A percentile compares a stretch with the other conserved stretches of the same genome.
Evolutionary conservation across 768 basidiomycete genomes (phyloP).

Genomic region (Termitomyces bulborhizus): DNA sequence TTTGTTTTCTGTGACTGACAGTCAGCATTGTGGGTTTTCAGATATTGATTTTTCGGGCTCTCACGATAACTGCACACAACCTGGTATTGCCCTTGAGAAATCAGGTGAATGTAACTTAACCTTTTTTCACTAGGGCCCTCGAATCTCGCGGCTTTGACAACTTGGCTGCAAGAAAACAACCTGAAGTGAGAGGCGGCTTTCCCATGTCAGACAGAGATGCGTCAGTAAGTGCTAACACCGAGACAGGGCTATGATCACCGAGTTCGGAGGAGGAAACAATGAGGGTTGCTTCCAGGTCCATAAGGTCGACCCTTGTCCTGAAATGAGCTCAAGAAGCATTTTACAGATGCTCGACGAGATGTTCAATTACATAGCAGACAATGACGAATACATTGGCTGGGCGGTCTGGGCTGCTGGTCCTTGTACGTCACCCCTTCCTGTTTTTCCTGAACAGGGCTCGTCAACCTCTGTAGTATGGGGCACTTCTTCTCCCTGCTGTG

Average conservation of each 20-base stretch:
- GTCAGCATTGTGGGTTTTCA: neutral
- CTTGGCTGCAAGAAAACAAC: slow-evolving; percentile 34
- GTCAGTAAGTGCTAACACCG: neutral
- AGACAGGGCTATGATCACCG: slow-evolving; percentile 34
- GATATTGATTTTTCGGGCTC: slow-evolving; percentile 38
- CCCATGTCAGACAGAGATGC: neutral
- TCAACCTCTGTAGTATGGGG: slow-evolving; percentile 32
- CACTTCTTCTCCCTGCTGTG: slow-evolving; percentile 35
- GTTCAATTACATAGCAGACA: slow-evolving; percentile 31
- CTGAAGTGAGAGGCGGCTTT: slow-evolving; percentile 25
- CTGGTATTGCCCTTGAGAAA: slow-evolving; percentile 19
- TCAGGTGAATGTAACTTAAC: neutral
- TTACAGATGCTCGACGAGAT: slow-evolving; percentile 29
- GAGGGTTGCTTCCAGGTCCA: slow-evolving; percentile 32
- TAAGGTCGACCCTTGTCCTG: neutral
- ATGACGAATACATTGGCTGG: slow-evolving; percentile 44
- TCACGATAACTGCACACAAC: slow-evolving; percentile 37
- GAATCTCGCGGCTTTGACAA: slow-evolving; percentile 34
- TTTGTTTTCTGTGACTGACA: neutral
- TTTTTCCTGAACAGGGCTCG: neutral
- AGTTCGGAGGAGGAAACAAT: slow-evolving; percentile 42
- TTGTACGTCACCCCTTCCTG: slow-evolving; percentile 19
- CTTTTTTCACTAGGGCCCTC: slow-evolving; percentile 21
- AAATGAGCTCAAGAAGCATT: neutral
- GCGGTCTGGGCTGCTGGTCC: slow-evolving; percentile 44